These are phyloP conservation scores for Phaffia australis DNA, from an alignment of 768 basidiomycete species.

Conservation along the genomic window DNA sequence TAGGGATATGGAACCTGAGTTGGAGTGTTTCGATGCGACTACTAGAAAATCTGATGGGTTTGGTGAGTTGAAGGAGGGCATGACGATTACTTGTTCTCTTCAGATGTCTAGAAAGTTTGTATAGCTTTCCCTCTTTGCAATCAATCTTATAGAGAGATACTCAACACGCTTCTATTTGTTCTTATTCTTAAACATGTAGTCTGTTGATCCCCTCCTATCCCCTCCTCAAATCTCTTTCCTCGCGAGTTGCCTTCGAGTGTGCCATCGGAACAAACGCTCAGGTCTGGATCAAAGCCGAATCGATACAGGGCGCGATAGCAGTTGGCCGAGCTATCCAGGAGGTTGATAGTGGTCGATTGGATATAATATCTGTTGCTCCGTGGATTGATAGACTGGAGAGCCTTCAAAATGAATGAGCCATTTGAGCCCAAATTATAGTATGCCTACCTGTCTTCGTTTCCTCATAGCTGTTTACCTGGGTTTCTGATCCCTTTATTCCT, in stretches of 20 bases:
- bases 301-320: constrained; percentile 61
- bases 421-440: no score
- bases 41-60: constrained; percentile 85
- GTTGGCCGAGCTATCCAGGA: constrained; percentile 68
- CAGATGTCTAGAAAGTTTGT: constrained; percentile 75
- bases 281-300: constrained; percentile 74
- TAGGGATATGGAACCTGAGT: constrained; percentile 95
- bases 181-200: constrained; percentile 39
- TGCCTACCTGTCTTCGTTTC: no score
- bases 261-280: constrained; percentile 87
- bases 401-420: no score
- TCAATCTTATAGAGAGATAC: background rate
- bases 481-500: no score
- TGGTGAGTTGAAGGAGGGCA: constrained; percentile 76
- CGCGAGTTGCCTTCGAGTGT: constrained; percentile 67
- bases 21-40: constrained; percentile 91
- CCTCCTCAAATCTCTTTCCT: constrained; percentile 65
- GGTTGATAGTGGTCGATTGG: constrained; percentile 43
- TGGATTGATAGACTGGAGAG: no score
- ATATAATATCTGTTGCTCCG: no score
- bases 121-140: background rate
- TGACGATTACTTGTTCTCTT: constrained; percentile 67
- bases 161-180: constrained; percentile 17
- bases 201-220: constrained; percentile 72
- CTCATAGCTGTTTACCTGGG: no score